A percentile compares a stretch with the other conserved stretches of the same genome.
Conservation (phyloP, 2,329 filamentous ascomycete genomes). For the Stemphylium vesicarium region DNA sequence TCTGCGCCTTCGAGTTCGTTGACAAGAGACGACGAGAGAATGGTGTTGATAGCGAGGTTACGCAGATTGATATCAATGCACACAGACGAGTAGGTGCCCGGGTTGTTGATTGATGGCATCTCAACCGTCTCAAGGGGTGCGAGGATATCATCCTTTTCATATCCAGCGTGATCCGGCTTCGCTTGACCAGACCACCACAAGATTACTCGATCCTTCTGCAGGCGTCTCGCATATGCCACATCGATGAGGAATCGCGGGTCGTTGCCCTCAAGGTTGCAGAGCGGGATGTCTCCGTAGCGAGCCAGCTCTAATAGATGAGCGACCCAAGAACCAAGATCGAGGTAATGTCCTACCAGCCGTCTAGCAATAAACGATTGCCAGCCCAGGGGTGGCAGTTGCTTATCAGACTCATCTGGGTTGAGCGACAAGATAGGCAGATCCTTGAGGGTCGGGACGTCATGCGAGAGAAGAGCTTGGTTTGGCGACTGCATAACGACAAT, state of each 20-base stretch:
- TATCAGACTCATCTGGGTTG: constrained; percentile 81
- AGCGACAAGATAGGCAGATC: constrained; percentile 86
- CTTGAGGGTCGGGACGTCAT: constrained; percentile 82
- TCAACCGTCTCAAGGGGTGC: constrained; percentile 83
- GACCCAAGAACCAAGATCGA: constrained; percentile 92
- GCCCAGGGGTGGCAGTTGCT: constrained; percentile 85
- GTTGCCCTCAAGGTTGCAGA: constrained; percentile 94
- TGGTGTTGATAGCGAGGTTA: constrained; percentile 96
- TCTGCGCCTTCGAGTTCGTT: constrained; percentile 94
- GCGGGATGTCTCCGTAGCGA: constrained; percentile 88
- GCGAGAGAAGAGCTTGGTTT: constrained; percentile 77
- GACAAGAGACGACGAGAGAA: constrained; percentile 93
- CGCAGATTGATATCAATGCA: constrained; percentile 94
- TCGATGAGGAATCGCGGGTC: constrained; percentile 96
- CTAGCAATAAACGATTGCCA: constrained; percentile 93
- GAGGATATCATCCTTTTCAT: constrained; percentile 89
- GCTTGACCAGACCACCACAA: constrained; percentile 94
- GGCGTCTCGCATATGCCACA: constrained; percentile 85
- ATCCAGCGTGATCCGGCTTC: constrained; percentile 91
- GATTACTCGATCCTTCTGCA: constrained; percentile 91
- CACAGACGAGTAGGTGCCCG: constrained; percentile 92
- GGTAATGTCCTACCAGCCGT: constrained; percentile 84
- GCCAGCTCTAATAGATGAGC: constrained; percentile 85
- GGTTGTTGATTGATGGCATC: constrained; percentile 92
- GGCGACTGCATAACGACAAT: constrained; percentile 92